Evolutionary conservation across 768 basidiomycete species (phyloP), one percentile per base, ranked within the genome.

Genomic region (Lyophyllum decastes): DNA sequence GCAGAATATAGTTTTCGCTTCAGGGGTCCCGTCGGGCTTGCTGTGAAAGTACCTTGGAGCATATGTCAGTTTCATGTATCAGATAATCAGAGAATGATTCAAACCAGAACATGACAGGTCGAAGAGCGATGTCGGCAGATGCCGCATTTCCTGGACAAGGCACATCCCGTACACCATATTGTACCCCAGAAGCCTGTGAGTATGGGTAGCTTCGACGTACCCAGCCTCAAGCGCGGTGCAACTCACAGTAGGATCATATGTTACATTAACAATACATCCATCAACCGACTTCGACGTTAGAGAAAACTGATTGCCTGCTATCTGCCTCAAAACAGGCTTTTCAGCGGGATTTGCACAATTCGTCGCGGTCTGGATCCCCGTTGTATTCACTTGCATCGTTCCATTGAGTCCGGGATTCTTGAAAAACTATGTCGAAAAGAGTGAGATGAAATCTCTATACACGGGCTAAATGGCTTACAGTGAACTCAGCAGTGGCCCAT

Each of bases 81-180:
- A 44, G 22, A 21, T 16, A n/a, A 21, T 30, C 47, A 21, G 35
- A 27, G 49, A 27, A 49, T 38, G 19, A 2, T 12, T 54, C 70
- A 12, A 68, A 88, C 87, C 87, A 90, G 63, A 89, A 90, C 72
- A 89, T 78, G 43, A 89, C 84, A 8, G 88, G 85, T 34, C 76
- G 79, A 27, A 78, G 70, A 35, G 73, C 62, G 27, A 77, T 56
- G 33, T 71, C 63, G 4, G 60, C 57, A 33, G 49, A 63, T 57
- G 57, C 74, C 68, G 63, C 73, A 70, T 51, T 72, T 60, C 61
- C 65, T n/a, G 65, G 65, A 52, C 75, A 78, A 9, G 75, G 61
- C 1, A 77, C 75, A 19, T 66, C 61, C 19, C 70, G 49, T 2
- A 83, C 85, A 44, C 79, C 81, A 62, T 81, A 87, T 65, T 86